These are phyloP conservation scores for Bimuria novae-zelandiae DNA, from an alignment of 2,329 filamentous ascomycete genomes.

Conservation along the genomic window DNA sequence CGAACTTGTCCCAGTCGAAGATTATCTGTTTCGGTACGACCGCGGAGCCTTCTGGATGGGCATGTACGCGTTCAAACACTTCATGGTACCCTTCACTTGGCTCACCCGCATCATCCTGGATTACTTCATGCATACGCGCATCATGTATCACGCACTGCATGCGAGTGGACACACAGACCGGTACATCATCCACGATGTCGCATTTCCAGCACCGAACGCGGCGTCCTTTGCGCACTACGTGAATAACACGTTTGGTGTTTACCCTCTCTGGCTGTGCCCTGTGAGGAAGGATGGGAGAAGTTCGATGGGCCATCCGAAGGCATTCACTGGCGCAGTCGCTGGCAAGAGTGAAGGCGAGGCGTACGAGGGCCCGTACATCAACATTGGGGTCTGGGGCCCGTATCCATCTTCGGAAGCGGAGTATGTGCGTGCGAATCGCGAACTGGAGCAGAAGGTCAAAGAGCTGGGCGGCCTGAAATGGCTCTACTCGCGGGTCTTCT, in stretches of 20 bases:
- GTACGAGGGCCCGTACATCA: conserved; percentile 35
- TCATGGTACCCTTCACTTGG: conserved; percentile 62
- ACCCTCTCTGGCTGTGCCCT: conserved; percentile 65
- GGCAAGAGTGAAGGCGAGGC: conserved; percentile 5
- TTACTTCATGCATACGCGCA: conserved; percentile 64
- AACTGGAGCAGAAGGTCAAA: conserved; percentile 70
- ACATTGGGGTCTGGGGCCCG: conserved; percentile 73
- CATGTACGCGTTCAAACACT: conserved; percentile 63
- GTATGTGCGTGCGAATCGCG: conserved; percentile 73
- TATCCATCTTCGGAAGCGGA: conserved; percentile 60
- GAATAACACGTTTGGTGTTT: conserved; percentile 53
- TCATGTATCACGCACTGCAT: conserved; percentile 68
- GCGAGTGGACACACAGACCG: conserved; percentile 58
- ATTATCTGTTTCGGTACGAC: conserved; percentile 69
- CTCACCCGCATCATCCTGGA: conserved; percentile 63
- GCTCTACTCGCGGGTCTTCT: conserved; percentile 86
- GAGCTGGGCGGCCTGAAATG: conserved; percentile 80
- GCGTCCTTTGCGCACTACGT: conserved; percentile 58
- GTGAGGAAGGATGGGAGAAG: conserved; percentile 38
- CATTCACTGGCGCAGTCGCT: conserved; percentile 10
- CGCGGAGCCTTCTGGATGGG: conserved; percentile 69
- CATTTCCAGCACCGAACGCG: conserved; percentile 58
- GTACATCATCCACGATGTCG: conserved; percentile 68
- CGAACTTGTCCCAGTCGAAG: conserved; percentile 54
- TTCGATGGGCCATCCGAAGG: conserved; percentile 36